Evolutionary conservation across 2,329 filamentous ascomycete species (phyloP).

Genomic region (Parascedosporium putredinis): DNA sequence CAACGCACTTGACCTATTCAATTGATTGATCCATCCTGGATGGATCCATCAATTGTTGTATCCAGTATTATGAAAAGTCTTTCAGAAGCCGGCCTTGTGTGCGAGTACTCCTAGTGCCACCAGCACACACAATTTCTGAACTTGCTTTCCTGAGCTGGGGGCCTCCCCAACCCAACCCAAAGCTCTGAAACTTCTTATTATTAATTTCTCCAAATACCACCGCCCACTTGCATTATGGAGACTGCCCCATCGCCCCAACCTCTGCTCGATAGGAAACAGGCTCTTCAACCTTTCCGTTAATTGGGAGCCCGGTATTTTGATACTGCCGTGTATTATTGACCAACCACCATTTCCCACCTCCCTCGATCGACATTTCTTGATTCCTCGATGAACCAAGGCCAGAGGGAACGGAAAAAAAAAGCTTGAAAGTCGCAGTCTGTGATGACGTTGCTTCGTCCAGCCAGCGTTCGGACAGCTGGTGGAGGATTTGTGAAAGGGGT

Average conservation of each 20-base stretch:
- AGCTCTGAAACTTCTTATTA: conserved; percentile 1
- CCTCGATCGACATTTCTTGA: background rate
- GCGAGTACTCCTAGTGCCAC: background rate
- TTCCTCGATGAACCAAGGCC: background rate
- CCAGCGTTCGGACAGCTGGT: background rate
- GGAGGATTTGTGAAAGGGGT: background rate
- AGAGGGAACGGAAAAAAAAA: background rate
- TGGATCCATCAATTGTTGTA: too few species aligned
- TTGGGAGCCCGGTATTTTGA: too few species aligned
- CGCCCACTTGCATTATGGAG: background rate
- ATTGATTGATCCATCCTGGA: too few species aligned
- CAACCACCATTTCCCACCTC: background rate
- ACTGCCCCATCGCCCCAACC: background rate
- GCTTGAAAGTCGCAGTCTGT: background rate
- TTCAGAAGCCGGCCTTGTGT: background rate
- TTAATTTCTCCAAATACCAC: background rate
- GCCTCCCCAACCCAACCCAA: background rate
- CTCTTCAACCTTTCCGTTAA: too few species aligned
- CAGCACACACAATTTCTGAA: too few species aligned
- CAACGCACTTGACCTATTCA: too few species aligned
- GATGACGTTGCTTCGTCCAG: conserved; percentile 1
- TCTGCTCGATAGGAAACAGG: too few species aligned
- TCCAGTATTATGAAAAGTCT: too few species aligned
- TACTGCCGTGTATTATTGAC: background rate
- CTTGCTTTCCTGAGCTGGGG: too few species aligned